Percentiles rank a stretch among this genome's conserved stretches.
These are phyloP conservation scores for Iris macrosiphon DNA, from an alignment of 106 monocot species.

Conservation along the genomic window DNA sequence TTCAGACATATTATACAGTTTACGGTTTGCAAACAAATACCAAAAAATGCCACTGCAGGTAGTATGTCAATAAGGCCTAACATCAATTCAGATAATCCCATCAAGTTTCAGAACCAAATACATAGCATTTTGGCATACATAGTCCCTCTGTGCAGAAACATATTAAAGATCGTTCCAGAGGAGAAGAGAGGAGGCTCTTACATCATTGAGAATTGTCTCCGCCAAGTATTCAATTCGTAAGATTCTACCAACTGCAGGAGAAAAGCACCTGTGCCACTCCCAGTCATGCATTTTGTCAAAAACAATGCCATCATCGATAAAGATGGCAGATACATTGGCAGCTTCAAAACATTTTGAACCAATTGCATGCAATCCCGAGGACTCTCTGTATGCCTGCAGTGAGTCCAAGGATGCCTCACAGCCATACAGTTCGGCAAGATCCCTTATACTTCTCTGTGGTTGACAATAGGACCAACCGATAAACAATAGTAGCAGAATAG, in stretches of 20 bases:
- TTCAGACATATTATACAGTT: too few species aligned
- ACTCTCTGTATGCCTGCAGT: conserved; percentile 53
- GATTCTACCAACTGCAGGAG: conserved; percentile 77
- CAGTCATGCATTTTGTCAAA: conserved; percentile 87
- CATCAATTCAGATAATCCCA: too few species aligned
- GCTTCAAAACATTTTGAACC: conserved; percentile 68
- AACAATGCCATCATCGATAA: conserved; percentile 81
- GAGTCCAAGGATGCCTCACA: conserved; percentile 51
- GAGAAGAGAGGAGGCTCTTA: conserved; percentile 23
- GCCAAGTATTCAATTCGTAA: conserved; percentile 83
- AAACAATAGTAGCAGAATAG: too few species aligned
- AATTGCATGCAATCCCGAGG: conserved; percentile 44
- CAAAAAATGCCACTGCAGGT: too few species aligned
- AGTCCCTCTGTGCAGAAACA: too few species aligned
- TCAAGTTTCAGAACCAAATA: too few species aligned
- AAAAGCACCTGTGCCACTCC: conserved; percentile 65
- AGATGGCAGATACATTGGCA: conserved; percentile 67
- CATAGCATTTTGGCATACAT: too few species aligned
- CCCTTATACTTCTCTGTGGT: conserved; percentile 89
- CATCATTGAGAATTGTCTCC: conserved; percentile 84
- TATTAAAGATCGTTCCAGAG: too few species aligned
- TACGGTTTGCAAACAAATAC: too few species aligned
- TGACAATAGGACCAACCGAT: background rate
- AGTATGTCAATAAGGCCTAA: too few species aligned
- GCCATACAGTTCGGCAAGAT: conserved; percentile 65